These are phyloP conservation scores for Obelidium mucronatum DNA, from an alignment of 192 early-diverging fungal species.

Conservation along the genomic window DNA sequence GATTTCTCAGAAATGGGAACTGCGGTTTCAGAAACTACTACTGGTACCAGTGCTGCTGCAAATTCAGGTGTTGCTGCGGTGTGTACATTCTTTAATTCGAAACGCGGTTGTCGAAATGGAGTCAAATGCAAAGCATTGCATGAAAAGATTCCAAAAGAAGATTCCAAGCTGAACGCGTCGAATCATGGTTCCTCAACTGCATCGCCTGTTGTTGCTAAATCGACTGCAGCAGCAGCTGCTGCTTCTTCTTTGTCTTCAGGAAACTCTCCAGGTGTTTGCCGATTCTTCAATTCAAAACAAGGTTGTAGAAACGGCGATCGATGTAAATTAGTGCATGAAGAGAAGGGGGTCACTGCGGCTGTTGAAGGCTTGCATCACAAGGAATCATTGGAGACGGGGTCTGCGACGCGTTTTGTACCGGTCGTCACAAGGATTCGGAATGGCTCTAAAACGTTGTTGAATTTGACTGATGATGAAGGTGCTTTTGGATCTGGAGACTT, in stretches of 20 bases:
- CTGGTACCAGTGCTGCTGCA: no score
- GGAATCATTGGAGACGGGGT: no score
- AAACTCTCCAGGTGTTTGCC: not conserved
- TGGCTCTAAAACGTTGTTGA: not conserved
- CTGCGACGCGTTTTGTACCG: no score
- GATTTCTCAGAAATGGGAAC: not conserved
- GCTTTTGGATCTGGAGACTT: not conserved
- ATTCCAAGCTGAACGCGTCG: no score
- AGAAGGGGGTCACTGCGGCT: not conserved
- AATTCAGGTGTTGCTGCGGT: not conserved
- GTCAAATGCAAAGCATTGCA: not conserved
- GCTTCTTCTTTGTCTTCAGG: no score
- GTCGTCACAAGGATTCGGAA: not conserved
- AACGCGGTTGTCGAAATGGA: not conserved
- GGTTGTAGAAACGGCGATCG: not conserved
- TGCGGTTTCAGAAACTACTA: not conserved
- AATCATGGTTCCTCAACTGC: no score
- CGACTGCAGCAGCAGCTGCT: no score
- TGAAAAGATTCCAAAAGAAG: not conserved
- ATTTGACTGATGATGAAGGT: not conserved
- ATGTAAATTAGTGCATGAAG: not conserved
- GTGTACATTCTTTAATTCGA: not conserved
- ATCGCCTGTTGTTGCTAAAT: no score
- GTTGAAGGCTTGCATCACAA: not conserved
- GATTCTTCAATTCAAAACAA: not conserved